Evolutionary conservation across 2,329 filamentous ascomycete species (phyloP), one percentile per base, ranked within the genome.

Genomic region (Aspergillus puulaauensis): DNA sequence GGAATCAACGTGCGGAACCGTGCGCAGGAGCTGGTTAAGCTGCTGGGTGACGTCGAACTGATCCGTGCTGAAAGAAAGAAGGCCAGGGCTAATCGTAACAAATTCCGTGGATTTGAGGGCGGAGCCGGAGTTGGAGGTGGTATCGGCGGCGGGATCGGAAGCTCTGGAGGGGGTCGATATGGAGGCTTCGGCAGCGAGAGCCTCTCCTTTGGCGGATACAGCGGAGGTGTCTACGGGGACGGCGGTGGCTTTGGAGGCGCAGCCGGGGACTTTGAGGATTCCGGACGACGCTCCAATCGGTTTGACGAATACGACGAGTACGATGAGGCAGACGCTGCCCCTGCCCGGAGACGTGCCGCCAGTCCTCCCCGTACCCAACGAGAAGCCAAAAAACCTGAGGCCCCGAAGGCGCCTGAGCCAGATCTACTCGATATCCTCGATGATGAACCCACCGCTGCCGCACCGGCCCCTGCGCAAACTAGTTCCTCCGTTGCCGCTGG

Each of bases 291-390:
- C 57, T 80, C 82, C 55, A 92, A 96, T 64, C 85, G 88, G 63
- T 99, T 97, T 66, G 93, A 98, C 66, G 95, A 97, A 75, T 99
- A 99, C 69, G 93, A 99, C 71, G 95, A 99, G 75, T 93, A 89
- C 68, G 93, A 98, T 56, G 95, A 96, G 68, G 91, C 83, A 41
- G 81, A 82, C 49, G 77, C 77, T 50, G 73, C 81, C 52, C 78
- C 83, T 58, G 76, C 84, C 23, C 78, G 79, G 35, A 79, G 80
- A 64, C 78, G 81, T 67, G 85, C 81, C 70, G 77, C 80, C 54
- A 64, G 72, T 56, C 67, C 68, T 58, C 68, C 71, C 4, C 66
- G 66, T 45, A 65, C 74, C 53, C 77, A 72, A 65, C 70, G 71
- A 62, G 77, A 80, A 64, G 63, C 78, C 64, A 90, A 89, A 76